These are phyloP conservation scores for Zea luxurians DNA, from an alignment of 176 grass and related monocot species.

Conservation along the genomic window DNA sequence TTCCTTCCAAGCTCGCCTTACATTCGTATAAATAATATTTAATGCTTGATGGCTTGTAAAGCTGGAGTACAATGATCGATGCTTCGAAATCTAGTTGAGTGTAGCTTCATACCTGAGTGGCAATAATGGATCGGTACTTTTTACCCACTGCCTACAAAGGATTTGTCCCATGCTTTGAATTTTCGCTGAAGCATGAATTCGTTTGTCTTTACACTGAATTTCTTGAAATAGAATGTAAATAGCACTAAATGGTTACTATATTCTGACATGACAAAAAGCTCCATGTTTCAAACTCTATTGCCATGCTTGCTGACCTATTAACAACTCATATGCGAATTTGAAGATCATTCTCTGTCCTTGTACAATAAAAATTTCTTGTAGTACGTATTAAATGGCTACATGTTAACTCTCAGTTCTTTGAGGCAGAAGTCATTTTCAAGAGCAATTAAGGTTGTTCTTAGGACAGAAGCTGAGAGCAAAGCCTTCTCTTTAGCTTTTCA, in stretches of 20 bases:
- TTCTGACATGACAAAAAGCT: background rate
- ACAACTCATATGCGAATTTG: background rate
- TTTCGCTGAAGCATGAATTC: background rate
- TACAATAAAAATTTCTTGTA: constrained; percentile 31
- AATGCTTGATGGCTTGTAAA: too few species aligned
- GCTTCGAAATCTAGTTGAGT: constrained; percentile 8
- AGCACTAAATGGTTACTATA: background rate
- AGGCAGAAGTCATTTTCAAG: constrained; percentile 87
- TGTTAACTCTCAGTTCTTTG: constrained; percentile 47
- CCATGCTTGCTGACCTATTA: background rate
- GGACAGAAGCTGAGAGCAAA: constrained; percentile 87
- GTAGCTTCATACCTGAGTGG: background rate
- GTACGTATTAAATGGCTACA: constrained; percentile 40
- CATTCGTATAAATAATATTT: background rate
- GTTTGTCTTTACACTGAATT: background rate
- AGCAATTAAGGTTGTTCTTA: constrained; percentile 88
- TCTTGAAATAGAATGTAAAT: constrained; percentile 12
- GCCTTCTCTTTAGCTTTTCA: constrained; percentile 75
- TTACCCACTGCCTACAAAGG: background rate
- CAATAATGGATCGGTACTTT: background rate
- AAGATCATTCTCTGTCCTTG: constrained; percentile 22
- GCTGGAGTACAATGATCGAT: background rate
- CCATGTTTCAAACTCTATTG: background rate
- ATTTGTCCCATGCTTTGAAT: background rate
- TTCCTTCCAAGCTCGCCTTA: constrained; percentile 3